Percentiles rank a stretch among this genome's conserved stretches.
Conservation (phyloP, 345 rosid genomes). For the Punica granatum region DNA sequence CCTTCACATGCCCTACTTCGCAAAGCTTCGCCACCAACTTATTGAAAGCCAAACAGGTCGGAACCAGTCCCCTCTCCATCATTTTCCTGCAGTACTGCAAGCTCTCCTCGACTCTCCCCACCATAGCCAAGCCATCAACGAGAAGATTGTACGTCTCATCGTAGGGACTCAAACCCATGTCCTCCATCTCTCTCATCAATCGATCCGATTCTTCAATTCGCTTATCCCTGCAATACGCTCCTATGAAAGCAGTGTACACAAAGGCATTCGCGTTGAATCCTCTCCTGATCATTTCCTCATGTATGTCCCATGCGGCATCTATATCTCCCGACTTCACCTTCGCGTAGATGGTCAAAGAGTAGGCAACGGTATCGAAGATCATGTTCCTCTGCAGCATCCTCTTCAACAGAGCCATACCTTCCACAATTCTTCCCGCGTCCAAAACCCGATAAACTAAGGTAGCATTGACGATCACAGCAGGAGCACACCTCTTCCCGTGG, state of each 20-base stretch:
- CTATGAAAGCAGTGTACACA: constrained; percentile 45
- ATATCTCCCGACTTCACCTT: constrained; percentile 35
- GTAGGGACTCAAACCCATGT: constrained; percentile 42
- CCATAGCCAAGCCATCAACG: constrained; percentile 44
- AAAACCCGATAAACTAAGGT: constrained; percentile 42
- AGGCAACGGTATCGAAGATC: constrained; percentile 62
- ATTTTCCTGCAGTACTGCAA: constrained; percentile 38
- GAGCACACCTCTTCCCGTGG: constrained; percentile 58
- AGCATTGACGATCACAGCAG: constrained; percentile 54
- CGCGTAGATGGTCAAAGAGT: constrained; percentile 48
- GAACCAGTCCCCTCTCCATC: constrained; percentile 39
- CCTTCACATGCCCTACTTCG: constrained; percentile 28
- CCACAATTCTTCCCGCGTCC: constrained; percentile 43
- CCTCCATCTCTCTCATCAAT: constrained; percentile 46
- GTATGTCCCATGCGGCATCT: constrained; percentile 38
- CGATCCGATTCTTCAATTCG: constrained; percentile 38
- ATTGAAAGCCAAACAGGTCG: constrained; percentile 43
- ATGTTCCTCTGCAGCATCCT: constrained; percentile 60
- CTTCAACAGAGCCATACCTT: constrained; percentile 46
- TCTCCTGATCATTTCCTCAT: constrained; percentile 65
- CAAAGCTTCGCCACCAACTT: constrained; percentile 38
- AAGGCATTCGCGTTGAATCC: constrained; percentile 53
- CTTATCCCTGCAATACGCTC: constrained; percentile 32
- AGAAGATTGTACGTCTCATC: constrained; percentile 44
- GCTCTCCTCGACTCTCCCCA: constrained; percentile 36